Base-by-base conservation (phyloP, 2,329 filamentous ascomycete species). In the Fusarium napiforme region DNA sequence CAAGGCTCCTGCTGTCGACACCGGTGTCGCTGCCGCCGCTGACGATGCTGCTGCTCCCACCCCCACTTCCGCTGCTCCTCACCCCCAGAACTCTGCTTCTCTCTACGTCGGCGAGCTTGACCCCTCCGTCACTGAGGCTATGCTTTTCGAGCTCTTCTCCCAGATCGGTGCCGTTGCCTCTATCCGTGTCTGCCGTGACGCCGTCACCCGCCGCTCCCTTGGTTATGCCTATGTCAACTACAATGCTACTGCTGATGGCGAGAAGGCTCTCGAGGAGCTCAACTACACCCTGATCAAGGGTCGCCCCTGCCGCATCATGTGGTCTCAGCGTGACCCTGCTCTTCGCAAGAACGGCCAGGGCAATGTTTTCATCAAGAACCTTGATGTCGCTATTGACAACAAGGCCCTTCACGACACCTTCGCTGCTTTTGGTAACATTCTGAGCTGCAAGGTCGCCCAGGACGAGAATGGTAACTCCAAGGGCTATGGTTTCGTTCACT, bases 181-280 rank as follows among this genome's bases (percentile, higher is more conserved):
- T 71, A 99, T 99, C 85, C 96, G 96, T 90, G 96, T 99, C 83
- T 99, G 96, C 91, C 96, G 96, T 87, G 96, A 99, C 82, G 96
- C 96, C 74, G 95, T 99, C 82, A 98, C 96, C 82, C 95, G 96
- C 84, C 96, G 96, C 85, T 99, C 96, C 76, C 94, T 99, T 77
- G 96, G 96, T 78, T 99, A 99, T 85, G 96, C 96, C 85, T 99
- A 99, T 85, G 96, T 99, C 86, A 99, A 99, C 91, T 99, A 98
- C 91, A 99, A 98, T 89, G 96, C 94, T 84, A 97, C 95, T 72
- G 85, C 91, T 73, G 96, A 99, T 83, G 96, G 96, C 80, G 96
- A 99, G 89, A 97, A 97, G 86, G 96, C 96, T 80, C 92, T 99
- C 71, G 96, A 99, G 87, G 96, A 99, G 87, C 91, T 99, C 79